Evolutionary conservation across 2,329 filamentous ascomycete genomes (phyloP).

Genomic region (Colletotrichum falcatum): DNA sequence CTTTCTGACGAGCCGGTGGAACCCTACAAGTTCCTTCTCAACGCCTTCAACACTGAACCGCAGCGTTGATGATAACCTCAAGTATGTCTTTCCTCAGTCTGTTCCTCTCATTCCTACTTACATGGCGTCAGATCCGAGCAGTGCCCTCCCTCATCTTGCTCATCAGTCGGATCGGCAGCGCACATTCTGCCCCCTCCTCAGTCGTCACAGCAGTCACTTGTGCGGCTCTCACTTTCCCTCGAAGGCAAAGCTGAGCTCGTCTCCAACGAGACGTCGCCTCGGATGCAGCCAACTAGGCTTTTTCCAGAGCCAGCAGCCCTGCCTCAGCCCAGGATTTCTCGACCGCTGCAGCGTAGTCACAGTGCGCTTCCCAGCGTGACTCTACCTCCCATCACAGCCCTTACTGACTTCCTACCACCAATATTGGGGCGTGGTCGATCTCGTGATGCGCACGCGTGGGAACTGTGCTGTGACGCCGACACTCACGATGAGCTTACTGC

Average conservation of each 20-base stretch:
- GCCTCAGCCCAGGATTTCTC: slow-evolving; percentile 55
- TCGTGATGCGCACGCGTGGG: slow-evolving; percentile 89
- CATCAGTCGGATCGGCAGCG: slow-evolving; percentile 52
- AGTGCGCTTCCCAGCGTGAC: slow-evolving; percentile 73
- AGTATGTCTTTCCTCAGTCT: slow-evolving; percentile 51
- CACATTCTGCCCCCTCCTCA: slow-evolving; percentile 51
- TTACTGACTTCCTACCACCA: slow-evolving; percentile 66
- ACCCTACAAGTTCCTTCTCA: slow-evolving; percentile 63
- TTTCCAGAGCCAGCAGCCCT: slow-evolving; percentile 61
- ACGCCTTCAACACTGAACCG: slow-evolving; percentile 58
- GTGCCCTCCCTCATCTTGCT: slow-evolving; percentile 57
- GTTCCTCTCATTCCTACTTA: slow-evolving; percentile 35
- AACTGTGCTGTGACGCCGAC: slow-evolving; percentile 88
- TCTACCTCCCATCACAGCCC: slow-evolving; percentile 66
- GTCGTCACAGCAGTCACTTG: slow-evolving; percentile 55
- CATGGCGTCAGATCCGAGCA: slow-evolving; percentile 53
- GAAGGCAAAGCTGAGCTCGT: slow-evolving; percentile 93
- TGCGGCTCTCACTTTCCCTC: slow-evolving; percentile 85
- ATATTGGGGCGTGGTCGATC: slow-evolving; percentile 78
- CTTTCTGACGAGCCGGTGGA: slow-evolving; percentile 69
- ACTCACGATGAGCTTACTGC: slow-evolving; percentile 81
- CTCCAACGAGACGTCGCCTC: slow-evolving; percentile 76
- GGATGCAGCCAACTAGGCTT: slow-evolving; percentile 63
- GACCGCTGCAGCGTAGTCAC: slow-evolving; percentile 74
- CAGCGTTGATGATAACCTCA: slow-evolving; percentile 57